Evolutionary conservation across 179 eudicot species (phyloP), one percentile per base, ranked within the genome.

Genomic region (Nepenthes alata): DNA sequence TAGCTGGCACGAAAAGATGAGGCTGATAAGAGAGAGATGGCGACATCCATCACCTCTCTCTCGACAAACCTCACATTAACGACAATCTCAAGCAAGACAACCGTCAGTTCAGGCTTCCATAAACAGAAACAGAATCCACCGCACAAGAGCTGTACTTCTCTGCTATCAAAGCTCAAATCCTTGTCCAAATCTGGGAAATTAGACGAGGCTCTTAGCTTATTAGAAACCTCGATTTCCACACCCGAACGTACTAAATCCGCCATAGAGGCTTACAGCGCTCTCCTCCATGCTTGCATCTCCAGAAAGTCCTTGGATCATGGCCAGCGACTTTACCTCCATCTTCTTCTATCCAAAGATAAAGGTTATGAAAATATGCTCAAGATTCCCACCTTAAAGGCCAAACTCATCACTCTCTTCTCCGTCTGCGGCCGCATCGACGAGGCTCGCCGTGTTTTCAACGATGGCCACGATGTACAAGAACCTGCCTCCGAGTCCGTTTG

Each of bases 371-470:
- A 54, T 8, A 63, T 69, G 2, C 67, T 72, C 35, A 53, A 47
- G 3, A 37, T 66, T 35, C 77, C 72, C 53, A 59, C 54, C 7
- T 44, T 75, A 55, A 72, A 41, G 14, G 65, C 70, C 58, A 75
- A 75, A 58, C 52, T 78, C 47, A 75, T 75, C 34, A 78, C 83
- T 0, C 77, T 78, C 65, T 78, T 72, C 70, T 72, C 82, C 6
- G 72, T 67, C 25, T 75, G 72, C 25, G 67, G 65, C 15, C 67
- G 60, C 13, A 12, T 78, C 16, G 77, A 75, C 25, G 72, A 65
- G 37, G 79, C 82, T 41, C 69, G 67, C 6, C 45, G 8, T 4
- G 45, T 41, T 7, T 41, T 41, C 45, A 4, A 41, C 45, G 45
- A 41, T 41, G 45, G 8, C 62, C 25, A 25, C 25, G 25, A 25